These are phyloP conservation scores for Macrophomina phaseolina DNA, from an alignment of 2,329 filamentous ascomycete genomes.

Conservation along the genomic window DNA sequence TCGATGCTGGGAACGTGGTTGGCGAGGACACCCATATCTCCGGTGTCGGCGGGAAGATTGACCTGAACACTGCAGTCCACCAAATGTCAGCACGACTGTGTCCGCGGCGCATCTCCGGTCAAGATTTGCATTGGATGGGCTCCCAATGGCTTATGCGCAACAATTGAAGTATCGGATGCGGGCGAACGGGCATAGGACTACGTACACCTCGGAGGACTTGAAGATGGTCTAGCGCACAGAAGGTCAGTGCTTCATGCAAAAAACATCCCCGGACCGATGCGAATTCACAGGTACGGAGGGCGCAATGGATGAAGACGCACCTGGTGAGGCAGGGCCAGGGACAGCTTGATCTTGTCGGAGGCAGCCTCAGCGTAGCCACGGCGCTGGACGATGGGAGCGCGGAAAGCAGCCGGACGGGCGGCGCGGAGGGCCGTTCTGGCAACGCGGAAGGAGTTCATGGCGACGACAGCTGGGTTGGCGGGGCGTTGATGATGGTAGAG, in stretches of 20 bases:
- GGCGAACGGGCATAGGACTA: conserved; percentile 43
- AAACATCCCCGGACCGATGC: neutral
- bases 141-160: conserved; percentile 3
- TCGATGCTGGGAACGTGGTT: conserved; percentile 99
- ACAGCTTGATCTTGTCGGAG: conserved; percentile 84
- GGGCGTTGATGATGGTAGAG: conserved; percentile 24
- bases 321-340: conserved; percentile 96
- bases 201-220: conserved; percentile 74
- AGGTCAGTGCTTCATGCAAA: neutral
- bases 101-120: conserved; percentile 23
- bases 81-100: conserved; percentile 38
- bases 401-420: conserved; percentile 73
- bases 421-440: conserved; percentile 87
- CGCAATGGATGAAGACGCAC: conserved; percentile 62
- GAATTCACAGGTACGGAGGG: neutral
- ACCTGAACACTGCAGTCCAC: conserved; percentile 78
- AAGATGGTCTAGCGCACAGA: conserved; percentile 63
- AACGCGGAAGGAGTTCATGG: conserved; percentile 94
- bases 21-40: conserved; percentile 99
- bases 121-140: conserved; percentile 1
- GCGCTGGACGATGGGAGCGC: conserved; percentile 73
- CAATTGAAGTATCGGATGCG: conserved; percentile 30
- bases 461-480: conserved; percentile 31
- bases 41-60: conserved; percentile 97
- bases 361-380: conserved; percentile 77